phyloP scores from a whole-genome alignment of 208 protist species.

The Strigomonas culicis region DNA sequence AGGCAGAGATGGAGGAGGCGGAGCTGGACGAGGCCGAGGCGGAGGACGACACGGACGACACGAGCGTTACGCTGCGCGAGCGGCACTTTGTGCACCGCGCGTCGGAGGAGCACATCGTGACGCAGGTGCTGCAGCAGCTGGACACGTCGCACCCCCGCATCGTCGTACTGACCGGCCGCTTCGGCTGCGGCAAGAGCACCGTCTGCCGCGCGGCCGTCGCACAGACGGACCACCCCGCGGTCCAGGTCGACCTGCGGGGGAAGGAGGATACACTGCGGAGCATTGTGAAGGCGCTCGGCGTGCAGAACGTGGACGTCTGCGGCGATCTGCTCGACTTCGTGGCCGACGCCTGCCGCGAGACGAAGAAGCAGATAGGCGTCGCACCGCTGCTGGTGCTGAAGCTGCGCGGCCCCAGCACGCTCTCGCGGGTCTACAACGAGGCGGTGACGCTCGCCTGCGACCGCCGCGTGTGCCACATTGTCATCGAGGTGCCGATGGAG shows the following conservation, averaged over 20 bases:
- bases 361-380: conserved; percentile 33
- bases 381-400: conserved; percentile 68
- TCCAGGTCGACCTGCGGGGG: conserved; percentile 66
- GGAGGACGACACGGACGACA: not conserved
- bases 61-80: not conserved
- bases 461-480: conserved; percentile 13
- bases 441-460: conserved; percentile 63
- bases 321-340: conserved; percentile 78
- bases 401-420: conserved; percentile 44
- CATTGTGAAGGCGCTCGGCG: conserved; percentile 56
- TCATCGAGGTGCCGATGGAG: conserved; percentile 12
- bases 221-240: conserved; percentile 51
- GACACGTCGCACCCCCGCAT: conserved; percentile 68
- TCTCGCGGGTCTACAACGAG: conserved; percentile 64
- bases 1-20: conserved; percentile 34
- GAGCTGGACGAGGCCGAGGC: conserved; percentile 15
- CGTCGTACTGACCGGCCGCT: conserved; percentile 58
- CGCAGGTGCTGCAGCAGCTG: conserved; percentile 49
- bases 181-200: conserved; percentile 65
- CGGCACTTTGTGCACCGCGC: conserved; percentile 41
- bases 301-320: conserved; percentile 75
- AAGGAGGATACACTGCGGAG: conserved; percentile 67
- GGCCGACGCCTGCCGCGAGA: conserved; percentile 26
- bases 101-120: conserved; percentile 48
- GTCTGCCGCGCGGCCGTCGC: conserved; percentile 49